A percentile compares a stretch with the other conserved stretches of the same genome.
Evolutionary conservation across 2,329 filamentous ascomycete species (phyloP).

Genomic region (Colletotrichum sp.): DNA sequence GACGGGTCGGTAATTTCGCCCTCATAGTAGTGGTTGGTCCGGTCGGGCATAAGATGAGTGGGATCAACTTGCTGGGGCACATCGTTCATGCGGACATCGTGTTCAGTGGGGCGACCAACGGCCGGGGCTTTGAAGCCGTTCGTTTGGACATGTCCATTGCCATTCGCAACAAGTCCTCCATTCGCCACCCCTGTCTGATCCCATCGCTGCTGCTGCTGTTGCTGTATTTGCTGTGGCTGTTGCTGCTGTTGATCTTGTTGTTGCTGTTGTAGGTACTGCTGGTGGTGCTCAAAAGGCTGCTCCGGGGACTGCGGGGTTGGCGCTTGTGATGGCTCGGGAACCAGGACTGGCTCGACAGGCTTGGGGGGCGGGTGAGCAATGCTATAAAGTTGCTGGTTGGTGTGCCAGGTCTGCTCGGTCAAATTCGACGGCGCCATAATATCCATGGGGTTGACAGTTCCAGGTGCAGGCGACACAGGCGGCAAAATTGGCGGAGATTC

Average conservation of each 20-base stretch:
- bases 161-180: background rate
- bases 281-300: slow-evolving; percentile 2
- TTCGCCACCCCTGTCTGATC: background rate
- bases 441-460: slow-evolving; percentile 59
- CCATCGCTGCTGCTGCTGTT: background rate
- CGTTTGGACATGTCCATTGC: background rate
- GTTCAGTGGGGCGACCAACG: background rate
- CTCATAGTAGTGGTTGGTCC: slow-evolving; percentile 16
- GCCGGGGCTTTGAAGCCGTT: background rate
- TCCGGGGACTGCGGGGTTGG: slow-evolving; percentile 23
- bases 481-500: slow-evolving; percentile 26
- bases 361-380: slow-evolving; percentile 28
- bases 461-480: slow-evolving; percentile 40
- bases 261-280: background rate
- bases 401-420: slow-evolving; percentile 35
- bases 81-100: slow-evolving; percentile 3
- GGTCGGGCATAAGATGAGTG: slow-evolving; percentile 9
- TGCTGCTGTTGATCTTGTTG: background rate
- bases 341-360: slow-evolving; percentile 1
- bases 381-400: slow-evolving; percentile 38
- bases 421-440: slow-evolving; percentile 51
- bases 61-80: background rate
- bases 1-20: slow-evolving; percentile 34
- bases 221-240: background rate
- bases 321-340: slow-evolving; percentile 31